Percentiles rank a stretch among this genome's conserved stretches.
Evolutionary conservation across 208 protist genomes (phyloP).

Genomic region (Angomonas deanei): DNA sequence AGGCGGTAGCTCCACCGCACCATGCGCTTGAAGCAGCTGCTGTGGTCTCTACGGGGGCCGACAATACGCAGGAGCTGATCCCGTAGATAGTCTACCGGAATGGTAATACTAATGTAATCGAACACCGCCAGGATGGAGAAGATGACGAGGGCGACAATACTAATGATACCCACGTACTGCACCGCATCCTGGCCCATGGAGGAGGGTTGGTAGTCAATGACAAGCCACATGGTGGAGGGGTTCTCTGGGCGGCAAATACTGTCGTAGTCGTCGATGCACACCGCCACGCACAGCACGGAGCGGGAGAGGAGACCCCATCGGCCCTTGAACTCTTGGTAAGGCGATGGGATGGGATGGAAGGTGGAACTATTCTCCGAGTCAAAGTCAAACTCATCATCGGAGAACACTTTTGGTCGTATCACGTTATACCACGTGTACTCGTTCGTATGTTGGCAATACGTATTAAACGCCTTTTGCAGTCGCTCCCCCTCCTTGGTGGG

Average conservation of each 20-base stretch:
- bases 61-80: conserved; percentile 48
- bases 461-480: conserved; percentile 19
- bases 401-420: conserved; percentile 2
- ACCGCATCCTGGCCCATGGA: conserved; percentile 12
- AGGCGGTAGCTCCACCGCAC: conserved; percentile 32
- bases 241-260: conserved; percentile 29
- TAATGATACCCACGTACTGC: conserved; percentile 32
- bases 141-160: conserved; percentile 41
- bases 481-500: conserved; percentile 6
- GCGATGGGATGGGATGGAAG: conserved; percentile 17
- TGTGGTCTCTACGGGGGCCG: conserved; percentile 22
- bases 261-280: conserved; percentile 32
- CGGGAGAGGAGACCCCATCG: conserved; percentile 39
- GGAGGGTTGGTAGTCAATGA: conserved; percentile 33
- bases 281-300: conserved; percentile 42
- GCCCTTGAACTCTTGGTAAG: conserved; percentile 26
- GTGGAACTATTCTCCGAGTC: conserved; percentile 5
- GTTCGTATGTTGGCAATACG: conserved; percentile 18
- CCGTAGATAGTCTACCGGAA: conserved; percentile 61
- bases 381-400: background rate
- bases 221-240: conserved; percentile 56
- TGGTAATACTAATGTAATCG: conserved; percentile 67
- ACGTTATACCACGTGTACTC: conserved; percentile 59
- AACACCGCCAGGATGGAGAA: conserved; percentile 49
- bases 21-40: conserved; percentile 18